phyloP scores from a whole-genome alignment of 192 early-diverging fungal genomes.

The Mortierella antarctica region DNA sequence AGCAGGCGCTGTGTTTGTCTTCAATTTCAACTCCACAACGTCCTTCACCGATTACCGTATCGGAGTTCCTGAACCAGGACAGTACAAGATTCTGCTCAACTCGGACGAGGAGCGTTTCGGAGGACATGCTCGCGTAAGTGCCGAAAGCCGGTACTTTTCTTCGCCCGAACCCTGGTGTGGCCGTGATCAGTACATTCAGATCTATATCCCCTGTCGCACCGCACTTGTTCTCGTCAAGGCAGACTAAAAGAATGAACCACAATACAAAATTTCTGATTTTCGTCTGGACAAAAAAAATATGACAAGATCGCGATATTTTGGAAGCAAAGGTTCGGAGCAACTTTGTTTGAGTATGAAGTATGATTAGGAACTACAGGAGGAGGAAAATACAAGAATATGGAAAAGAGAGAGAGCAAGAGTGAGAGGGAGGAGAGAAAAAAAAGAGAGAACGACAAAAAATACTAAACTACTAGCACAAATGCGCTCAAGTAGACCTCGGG shows the following conservation, averaged over 20 bases:
- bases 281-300: too few relatives aligned
- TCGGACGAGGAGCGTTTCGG: slow-evolving; percentile 81
- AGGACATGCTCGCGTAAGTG: slow-evolving; percentile 84
- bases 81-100: slow-evolving; percentile 81
- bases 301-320: too few relatives aligned
- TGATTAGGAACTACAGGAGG: background rate
- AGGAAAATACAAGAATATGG: background rate
- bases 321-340: too few relatives aligned
- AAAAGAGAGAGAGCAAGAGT: slow-evolving; percentile 2
- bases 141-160: slow-evolving; percentile 71
- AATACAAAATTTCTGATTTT: too few relatives aligned
- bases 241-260: background rate
- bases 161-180: slow-evolving; percentile 78
- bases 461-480: too few relatives aligned
- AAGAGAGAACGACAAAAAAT: background rate
- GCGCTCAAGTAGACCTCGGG: background rate
- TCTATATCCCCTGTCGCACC: slow-evolving; percentile 48
- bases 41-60: slow-evolving; percentile 91
- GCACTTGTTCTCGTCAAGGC: slow-evolving; percentile 35
- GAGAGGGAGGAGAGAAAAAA: slow-evolving; percentile 3
- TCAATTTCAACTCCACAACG: slow-evolving; percentile 93
- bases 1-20: slow-evolving; percentile 88
- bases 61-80: slow-evolving; percentile 75
- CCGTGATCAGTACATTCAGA: slow-evolving; percentile 81
- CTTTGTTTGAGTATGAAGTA: too few relatives aligned